Conservation (phyloP, 768 basidiomycete species). For the Stropharia rugosoannulata region DNA sequence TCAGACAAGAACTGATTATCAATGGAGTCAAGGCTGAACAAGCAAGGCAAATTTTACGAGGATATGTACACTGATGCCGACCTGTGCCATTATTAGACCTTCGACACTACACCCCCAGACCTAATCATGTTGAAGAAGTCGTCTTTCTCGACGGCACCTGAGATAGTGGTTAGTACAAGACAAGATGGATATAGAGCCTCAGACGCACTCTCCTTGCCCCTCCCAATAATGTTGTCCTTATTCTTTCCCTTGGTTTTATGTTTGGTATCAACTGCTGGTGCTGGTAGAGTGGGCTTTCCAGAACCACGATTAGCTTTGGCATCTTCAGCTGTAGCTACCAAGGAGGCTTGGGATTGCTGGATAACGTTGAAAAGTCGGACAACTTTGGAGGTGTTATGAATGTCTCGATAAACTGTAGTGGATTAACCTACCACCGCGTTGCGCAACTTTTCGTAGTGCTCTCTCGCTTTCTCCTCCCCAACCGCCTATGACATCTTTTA, state of each 20-base stretch:
- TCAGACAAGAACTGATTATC: conserved; percentile 8
- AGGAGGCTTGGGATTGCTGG: conserved; percentile 72
- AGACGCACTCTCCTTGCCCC: conserved; percentile 55
- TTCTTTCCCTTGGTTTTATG: conserved; percentile 51
- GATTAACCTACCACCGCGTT: conserved; percentile 66
- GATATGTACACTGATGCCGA: conserved; percentile 9
- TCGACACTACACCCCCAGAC: conserved; percentile 79
- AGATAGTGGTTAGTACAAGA: conserved; percentile 9
- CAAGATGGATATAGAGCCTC: not conserved
- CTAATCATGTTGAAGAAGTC: conserved; percentile 84
- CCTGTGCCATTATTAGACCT: conserved; percentile 36
- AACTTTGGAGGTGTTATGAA: conserved; percentile 37
- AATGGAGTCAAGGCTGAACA: conserved; percentile 7
- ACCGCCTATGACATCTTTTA: conserved; percentile 76
- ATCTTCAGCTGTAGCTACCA: conserved; percentile 51
- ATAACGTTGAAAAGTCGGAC: conserved; percentile 88
- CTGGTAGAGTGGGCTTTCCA: conserved; percentile 72
- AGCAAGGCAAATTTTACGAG: conserved; percentile 7
- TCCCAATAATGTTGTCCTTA: conserved; percentile 52
- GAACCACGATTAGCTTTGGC: conserved; percentile 63
- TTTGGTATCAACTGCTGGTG: conserved; percentile 55
- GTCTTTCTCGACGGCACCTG: conserved; percentile 64
- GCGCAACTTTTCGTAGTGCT: conserved; percentile 80
- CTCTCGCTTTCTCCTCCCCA: conserved; percentile 87
- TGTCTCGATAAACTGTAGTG: not conserved